Conservation (phyloP, 208 protist genomes). For the Crithidia expoeki region DNA sequence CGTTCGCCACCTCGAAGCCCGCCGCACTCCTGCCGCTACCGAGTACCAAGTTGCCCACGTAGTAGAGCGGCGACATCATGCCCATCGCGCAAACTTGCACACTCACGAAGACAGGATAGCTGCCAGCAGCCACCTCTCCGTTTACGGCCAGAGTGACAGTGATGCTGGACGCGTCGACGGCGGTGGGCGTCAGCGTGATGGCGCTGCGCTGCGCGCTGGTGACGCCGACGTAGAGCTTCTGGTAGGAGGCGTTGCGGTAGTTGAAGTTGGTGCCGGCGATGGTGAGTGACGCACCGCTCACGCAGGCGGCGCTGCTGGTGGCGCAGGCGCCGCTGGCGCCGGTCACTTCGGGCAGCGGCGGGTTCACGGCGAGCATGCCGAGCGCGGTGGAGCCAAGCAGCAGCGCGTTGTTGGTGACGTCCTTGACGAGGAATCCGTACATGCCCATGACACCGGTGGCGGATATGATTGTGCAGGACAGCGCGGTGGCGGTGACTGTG, state of each 20-base stretch:
- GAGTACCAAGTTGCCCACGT: slow-evolving; percentile 20
- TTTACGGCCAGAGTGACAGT: slow-evolving; percentile 21
- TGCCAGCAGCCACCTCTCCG: slow-evolving; percentile 3
- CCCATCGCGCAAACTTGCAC: slow-evolving; percentile 35
- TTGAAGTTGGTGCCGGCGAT: slow-evolving; percentile 43
- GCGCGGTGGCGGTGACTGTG: slow-evolving; percentile 14
- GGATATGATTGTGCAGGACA: slow-evolving; percentile 33
- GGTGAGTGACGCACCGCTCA: slow-evolving; percentile 24
- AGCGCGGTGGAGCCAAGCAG: slow-evolving; percentile 31
- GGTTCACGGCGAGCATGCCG: slow-evolving; percentile 28
- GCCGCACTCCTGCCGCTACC: not conserved
- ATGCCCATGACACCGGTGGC: slow-evolving; percentile 32
- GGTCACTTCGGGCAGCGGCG: slow-evolving; percentile 31
- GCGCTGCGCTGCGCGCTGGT: slow-evolving; percentile 20
- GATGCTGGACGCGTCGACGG: slow-evolving; percentile 12
- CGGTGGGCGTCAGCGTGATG: not conserved
- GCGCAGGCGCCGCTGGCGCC: slow-evolving; percentile 34
- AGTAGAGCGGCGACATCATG: slow-evolving; percentile 32
- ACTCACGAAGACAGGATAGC: slow-evolving; percentile 34
- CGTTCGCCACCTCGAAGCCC: not conserved
- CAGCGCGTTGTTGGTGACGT: slow-evolving; percentile 19
- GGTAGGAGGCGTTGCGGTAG: slow-evolving; percentile 20
- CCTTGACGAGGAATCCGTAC: slow-evolving; percentile 37
- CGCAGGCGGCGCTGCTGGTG: slow-evolving; percentile 31
- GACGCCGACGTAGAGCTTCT: slow-evolving; percentile 36